Evolutionary conservation across 768 basidiomycete genomes (phyloP).

Genomic region (Pisolithus orientalis): DNA sequence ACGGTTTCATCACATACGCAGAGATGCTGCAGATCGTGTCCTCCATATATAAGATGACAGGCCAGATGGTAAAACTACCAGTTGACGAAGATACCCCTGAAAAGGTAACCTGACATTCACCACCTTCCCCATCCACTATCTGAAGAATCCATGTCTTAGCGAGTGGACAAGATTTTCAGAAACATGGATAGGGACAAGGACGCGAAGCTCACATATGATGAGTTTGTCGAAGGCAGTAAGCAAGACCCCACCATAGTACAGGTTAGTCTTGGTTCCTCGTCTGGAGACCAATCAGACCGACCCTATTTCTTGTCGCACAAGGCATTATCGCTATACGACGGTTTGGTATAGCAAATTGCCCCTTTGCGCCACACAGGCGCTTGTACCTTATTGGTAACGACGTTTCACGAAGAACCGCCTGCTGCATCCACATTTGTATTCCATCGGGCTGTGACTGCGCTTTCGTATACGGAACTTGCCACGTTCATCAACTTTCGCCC

Average conservation of each 20-base stretch:
- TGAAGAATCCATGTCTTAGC: slow-evolving; percentile 40
- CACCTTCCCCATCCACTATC: slow-evolving; percentile 4
- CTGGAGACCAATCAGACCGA: slow-evolving; percentile 8
- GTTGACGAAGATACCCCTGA: slow-evolving; percentile 99
- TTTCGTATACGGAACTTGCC: neutral
- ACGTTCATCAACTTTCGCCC: slow-evolving; percentile 3
- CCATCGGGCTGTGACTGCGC: neutral
- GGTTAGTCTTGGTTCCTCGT: slow-evolving; percentile 38
- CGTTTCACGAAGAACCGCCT: neutral
- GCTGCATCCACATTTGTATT: neutral
- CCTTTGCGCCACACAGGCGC: neutral
- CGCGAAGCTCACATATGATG: slow-evolving; percentile 87
- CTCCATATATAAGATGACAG: slow-evolving; percentile 99
- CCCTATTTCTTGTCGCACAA: slow-evolving; percentile 24
- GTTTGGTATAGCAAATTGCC: slow-evolving; percentile 60
- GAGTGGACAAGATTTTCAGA: slow-evolving; percentile 97
- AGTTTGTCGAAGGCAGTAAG: slow-evolving; percentile 97
- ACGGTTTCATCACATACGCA: slow-evolving; percentile 95
- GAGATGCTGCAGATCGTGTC: slow-evolving; percentile 99
- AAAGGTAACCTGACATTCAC: slow-evolving; percentile 52
- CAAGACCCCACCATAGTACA: slow-evolving; percentile 99
- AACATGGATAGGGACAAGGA: slow-evolving; percentile 98
- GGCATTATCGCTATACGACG: slow-evolving; percentile 94
- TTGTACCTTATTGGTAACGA: neutral
- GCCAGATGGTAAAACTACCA: slow-evolving; percentile 98